A percentile compares a stretch with the other conserved stretches of the same genome.
These are phyloP conservation scores for Schizochytrium sp. DNA, from an alignment of 108 stramenopile species.

Conservation along the genomic window DNA sequence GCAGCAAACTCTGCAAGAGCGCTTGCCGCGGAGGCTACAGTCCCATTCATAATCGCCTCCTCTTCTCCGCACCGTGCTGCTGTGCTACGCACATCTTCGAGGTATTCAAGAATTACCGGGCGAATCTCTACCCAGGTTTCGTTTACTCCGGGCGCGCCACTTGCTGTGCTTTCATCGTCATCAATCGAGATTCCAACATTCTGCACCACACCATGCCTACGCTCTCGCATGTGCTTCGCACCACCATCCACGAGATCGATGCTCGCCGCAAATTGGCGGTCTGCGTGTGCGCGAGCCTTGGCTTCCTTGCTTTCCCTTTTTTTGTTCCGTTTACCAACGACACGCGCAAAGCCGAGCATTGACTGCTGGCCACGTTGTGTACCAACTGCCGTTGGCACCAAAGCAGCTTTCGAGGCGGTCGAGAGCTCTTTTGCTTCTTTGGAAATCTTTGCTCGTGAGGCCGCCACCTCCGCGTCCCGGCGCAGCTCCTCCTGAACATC, in stretches of 20 bases:
- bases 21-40: too few relatives aligned
- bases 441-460: neutral
- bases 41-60: neutral
- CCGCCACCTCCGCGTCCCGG: neutral
- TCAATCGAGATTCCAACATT: neutral
- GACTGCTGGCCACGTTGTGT: neutral
- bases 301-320: neutral
- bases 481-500: neutral
- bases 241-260: neutral
- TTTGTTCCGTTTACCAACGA: neutral
- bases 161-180: neutral
- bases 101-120: neutral
- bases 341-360: neutral
- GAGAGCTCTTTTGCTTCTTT: neutral
- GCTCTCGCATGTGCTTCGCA: neutral
- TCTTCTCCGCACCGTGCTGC: neutral
- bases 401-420: too few relatives aligned
- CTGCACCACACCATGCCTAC: neutral
- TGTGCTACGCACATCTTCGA: neutral
- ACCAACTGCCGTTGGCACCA: neutral
- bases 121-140: neutral
- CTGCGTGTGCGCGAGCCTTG: neutral
- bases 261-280: neutral
- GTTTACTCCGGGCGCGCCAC: neutral
- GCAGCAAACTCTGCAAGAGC: neutral